These are phyloP conservation scores for Lupinus albus DNA, from an alignment of 306 rosid species.

Conservation along the genomic window DNA sequence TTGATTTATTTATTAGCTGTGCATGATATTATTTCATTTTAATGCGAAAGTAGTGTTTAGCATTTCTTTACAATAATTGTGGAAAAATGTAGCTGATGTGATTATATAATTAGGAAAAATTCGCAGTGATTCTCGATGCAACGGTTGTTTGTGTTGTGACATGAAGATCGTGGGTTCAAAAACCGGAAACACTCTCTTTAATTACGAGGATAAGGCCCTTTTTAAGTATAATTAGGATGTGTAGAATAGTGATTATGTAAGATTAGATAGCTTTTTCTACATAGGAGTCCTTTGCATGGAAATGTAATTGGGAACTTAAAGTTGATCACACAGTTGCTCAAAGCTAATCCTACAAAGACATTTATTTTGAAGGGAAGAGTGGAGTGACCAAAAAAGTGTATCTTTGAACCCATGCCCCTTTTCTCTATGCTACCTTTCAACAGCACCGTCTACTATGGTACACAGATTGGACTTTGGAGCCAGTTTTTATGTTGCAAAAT, in stretches of 20 bases:
- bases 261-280: slow-evolving; percentile 30
- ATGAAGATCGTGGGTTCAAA: too few species aligned
- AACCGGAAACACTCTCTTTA: too few species aligned
- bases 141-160: too few species aligned
- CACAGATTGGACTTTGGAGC: slow-evolving; percentile 4
- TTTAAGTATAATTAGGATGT: background rate
- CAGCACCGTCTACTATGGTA: background rate
- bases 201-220: too few species aligned
- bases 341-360: background rate
- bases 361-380: slow-evolving; percentile 16
- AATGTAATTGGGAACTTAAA: slow-evolving; percentile 17
- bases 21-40: too few species aligned
- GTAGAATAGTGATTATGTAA: slow-evolving; percentile 1
- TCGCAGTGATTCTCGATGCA: too few species aligned
- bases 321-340: slow-evolving; percentile 34
- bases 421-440: background rate
- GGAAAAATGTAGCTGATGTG: background rate
- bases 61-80: too few species aligned
- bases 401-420: background rate
- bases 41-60: too few species aligned
- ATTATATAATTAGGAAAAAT: too few species aligned
- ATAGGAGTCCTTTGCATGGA: slow-evolving; percentile 39
- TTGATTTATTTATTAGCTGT: too few species aligned
- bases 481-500: slow-evolving; percentile 8
- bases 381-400: slow-evolving; percentile 9